Evolutionary conservation across 2,329 filamentous ascomycete species (phyloP).

Genomic region (Colletotrichum neosansevieriae): DNA sequence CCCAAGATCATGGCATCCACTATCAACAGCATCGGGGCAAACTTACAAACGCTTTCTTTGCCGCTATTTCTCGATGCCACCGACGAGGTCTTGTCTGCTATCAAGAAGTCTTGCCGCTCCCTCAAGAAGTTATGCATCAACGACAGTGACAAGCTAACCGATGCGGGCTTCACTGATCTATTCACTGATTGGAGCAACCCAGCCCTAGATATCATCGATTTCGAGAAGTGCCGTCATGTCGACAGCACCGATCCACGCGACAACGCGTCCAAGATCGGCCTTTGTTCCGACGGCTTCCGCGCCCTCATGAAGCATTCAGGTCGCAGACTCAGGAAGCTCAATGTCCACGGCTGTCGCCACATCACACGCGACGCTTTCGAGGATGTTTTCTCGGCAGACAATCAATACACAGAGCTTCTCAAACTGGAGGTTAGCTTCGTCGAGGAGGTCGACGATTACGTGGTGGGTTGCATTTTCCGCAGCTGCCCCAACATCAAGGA

Average conservation of each 20-base stretch:
- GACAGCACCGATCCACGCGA: constrained; percentile 78
- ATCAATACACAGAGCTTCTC: constrained; percentile 74
- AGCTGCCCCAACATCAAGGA: constrained; percentile 71
- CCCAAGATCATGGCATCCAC: constrained; percentile 70
- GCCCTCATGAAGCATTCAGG: constrained; percentile 90
- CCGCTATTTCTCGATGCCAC: constrained; percentile 75
- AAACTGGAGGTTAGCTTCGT: constrained; percentile 85
- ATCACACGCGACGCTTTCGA: constrained; percentile 80
- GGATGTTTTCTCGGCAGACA: constrained; percentile 74
- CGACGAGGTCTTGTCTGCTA: constrained; percentile 75
- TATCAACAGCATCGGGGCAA: constrained; percentile 70
- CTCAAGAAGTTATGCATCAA: constrained; percentile 85
- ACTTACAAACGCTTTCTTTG: constrained; percentile 83
- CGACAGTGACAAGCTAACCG: constrained; percentile 80
- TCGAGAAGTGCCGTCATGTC: constrained; percentile 82
- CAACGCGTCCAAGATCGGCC: constrained; percentile 74
- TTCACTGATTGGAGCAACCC: constrained; percentile 84
- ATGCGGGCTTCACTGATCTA: constrained; percentile 77
- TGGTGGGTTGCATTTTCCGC: constrained; percentile 73
- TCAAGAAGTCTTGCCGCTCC: constrained; percentile 76
- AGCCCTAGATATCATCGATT: constrained; percentile 76
- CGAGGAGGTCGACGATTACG: constrained; percentile 73
- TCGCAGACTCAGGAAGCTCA: constrained; percentile 71
- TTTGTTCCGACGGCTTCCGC: constrained; percentile 80
- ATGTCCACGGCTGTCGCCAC: constrained; percentile 87